Conservation (phyloP, 306 rosid genomes). For the Vachellia collinsii region DNA sequence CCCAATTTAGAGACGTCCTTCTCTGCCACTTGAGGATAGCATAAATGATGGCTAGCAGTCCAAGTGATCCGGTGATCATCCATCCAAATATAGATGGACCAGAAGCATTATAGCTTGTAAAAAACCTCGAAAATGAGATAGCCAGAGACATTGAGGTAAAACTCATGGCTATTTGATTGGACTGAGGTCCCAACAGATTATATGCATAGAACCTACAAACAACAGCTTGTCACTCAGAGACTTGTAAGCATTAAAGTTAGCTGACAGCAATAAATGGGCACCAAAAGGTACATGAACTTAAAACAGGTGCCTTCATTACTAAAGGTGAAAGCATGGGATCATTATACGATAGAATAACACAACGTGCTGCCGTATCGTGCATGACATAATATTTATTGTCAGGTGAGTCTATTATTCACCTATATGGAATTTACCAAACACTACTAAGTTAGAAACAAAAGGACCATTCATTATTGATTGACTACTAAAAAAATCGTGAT, state of each 20-base stretch:
- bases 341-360: conserved; percentile 25
- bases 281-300: conserved; percentile 14
- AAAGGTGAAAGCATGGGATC: not conserved
- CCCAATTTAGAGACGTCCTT: conserved; percentile 70
- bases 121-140: conserved; percentile 46
- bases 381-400: not conserved
- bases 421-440: not conserved
- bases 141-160: conserved; percentile 51
- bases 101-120: conserved; percentile 47
- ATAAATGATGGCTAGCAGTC: conserved; percentile 58
- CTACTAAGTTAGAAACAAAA: conserved; percentile 2
- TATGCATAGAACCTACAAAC: conserved; percentile 41
- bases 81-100: conserved; percentile 59
- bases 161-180: conserved; percentile 32
- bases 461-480: not conserved
- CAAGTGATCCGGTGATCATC: conserved; percentile 69
- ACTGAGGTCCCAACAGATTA: conserved; percentile 21
- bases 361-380: not conserved
- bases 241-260: not conserved
- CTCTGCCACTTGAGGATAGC: conserved; percentile 74
- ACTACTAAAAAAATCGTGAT: conserved; percentile 22
- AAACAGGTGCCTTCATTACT: conserved; percentile 7
- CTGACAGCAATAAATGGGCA: conserved; percentile 25
- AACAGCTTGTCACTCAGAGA: conserved; percentile 9
- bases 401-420: not conserved